Evolutionary conservation across 1,284 basidiomycete species (phyloP).

Genomic region (Somion occarium): DNA sequence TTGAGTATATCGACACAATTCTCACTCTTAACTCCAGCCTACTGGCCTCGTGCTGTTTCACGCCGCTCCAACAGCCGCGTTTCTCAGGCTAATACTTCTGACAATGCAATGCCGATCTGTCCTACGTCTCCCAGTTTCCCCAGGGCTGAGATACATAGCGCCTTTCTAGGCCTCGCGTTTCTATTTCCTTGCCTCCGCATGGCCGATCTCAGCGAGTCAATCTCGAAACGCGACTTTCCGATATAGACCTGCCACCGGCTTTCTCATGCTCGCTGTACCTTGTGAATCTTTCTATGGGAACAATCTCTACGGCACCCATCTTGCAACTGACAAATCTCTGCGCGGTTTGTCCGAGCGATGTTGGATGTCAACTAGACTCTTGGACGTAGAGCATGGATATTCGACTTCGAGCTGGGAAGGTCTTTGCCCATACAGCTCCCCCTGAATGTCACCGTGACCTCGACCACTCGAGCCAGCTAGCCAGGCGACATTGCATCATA

Average conservation of each 20-base stretch:
- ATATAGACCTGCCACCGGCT: neutral
- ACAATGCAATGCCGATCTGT: neutral
- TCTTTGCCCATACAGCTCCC: neutral
- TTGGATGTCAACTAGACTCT: neutral
- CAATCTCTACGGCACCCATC: neutral
- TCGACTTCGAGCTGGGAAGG: neutral
- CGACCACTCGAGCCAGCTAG: neutral
- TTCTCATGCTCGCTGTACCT: neutral
- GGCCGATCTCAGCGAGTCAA: slow-evolving; percentile 1
- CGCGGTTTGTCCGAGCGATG: neutral
- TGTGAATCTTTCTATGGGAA: neutral
- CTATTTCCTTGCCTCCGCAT: neutral
- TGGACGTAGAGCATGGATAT: neutral
- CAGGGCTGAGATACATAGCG: neutral
- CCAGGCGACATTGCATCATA: neutral
- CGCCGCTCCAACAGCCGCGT: neutral
- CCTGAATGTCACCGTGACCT: neutral
- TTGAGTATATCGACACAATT: neutral
- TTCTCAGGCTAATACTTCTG: neutral
- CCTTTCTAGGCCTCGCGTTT: neutral
- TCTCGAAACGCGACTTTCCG: neutral
- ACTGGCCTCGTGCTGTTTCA: neutral
- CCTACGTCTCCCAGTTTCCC: neutral
- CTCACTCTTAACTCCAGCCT: neutral
- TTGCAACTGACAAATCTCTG: neutral